Evolutionary conservation across 306 rosid species (phyloP).

Genomic region (Prunus mume): DNA sequence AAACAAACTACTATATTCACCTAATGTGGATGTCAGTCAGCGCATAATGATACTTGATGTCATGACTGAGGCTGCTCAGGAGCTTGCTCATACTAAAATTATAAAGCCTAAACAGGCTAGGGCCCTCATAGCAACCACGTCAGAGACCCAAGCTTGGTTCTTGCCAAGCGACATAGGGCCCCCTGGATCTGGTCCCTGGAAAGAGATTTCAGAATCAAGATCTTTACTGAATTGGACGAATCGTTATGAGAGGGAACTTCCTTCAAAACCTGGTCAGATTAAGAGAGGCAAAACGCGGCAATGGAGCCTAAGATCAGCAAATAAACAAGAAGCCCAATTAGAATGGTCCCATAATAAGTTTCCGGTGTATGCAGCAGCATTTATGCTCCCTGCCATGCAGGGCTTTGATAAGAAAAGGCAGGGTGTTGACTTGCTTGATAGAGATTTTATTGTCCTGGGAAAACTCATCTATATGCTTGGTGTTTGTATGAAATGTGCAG

Average conservation of each 20-base stretch:
- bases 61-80: constrained; percentile 95
- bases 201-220: constrained; percentile 67
- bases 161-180: constrained; percentile 75
- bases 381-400: constrained; percentile 97
- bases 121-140: constrained; percentile 64
- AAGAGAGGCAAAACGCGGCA: constrained; percentile 79
- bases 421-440: constrained; percentile 83
- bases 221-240: constrained; percentile 77
- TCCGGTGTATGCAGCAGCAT: constrained; percentile 91
- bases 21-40: constrained; percentile 86
- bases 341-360: constrained; percentile 84
- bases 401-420: constrained; percentile 91
- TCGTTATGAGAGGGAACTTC: constrained; percentile 84
- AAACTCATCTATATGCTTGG: constrained; percentile 90
- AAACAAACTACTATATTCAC: constrained; percentile 79
- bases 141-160: constrained; percentile 86
- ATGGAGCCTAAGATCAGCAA: constrained; percentile 63
- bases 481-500: constrained; percentile 87
- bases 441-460: constrained; percentile 90
- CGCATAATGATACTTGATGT: constrained; percentile 86
- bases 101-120: constrained; percentile 53
- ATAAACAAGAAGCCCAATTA: constrained; percentile 41
- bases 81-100: constrained; percentile 67
- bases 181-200: constrained; percentile 81
- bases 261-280: constrained; percentile 52